Base-by-base conservation (phyloP, 805 yeast species). In the Kuraishia piskuri region DNA sequence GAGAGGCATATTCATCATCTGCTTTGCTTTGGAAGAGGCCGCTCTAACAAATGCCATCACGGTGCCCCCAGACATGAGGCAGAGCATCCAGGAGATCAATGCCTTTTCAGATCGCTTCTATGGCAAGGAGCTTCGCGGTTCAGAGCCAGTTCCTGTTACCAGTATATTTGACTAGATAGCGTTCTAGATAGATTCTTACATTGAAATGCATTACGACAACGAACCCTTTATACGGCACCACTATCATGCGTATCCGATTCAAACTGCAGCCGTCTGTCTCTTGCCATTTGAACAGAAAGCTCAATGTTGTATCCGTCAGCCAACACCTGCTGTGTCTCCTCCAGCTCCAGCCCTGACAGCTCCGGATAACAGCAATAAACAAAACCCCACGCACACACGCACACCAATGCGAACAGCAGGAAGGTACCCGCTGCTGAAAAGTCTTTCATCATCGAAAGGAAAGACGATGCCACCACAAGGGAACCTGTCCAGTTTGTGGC, bases 401-500 rank as follows among this genome's bases (percentile, higher is more conserved):
- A 82, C 52, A 94, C 76, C 1, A 82, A 96, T 1, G 96, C 97
- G 66, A 90, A 92, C 58, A 92, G 80, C 0, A 91, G 81, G 70
- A 92, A 92, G 0, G 98, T 92, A 23, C 98, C 98, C 0, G 96
- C 82, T 47, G 98, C 97, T 1, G 97, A 89, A 57, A 94, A 89
- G 59, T 83, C 86, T 65, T 88, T 80, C 73, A 94, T 78, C 97
- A 92, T 90, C 25, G 98, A 91, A 68, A 94, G 78, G 71, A 91
- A 92, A 0, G 97, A 88, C 1, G 96, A 81, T 1, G 97, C 88
- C 65, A 94, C 88, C 46, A 88, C 85, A 61, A 92, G 74, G 22
- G 96, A 90, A 51, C 98, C 98, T 3, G 90, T 81, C 99, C 99
- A 92, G 73, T 92, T 92, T 46, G 91, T 84, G 14, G 94, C 92